A percentile compares a stretch with the other conserved stretches of the same genome.
phyloP scores from a whole-genome alignment of 108 stramenopile genomes.

The Schizochytrium sp. region DNA sequence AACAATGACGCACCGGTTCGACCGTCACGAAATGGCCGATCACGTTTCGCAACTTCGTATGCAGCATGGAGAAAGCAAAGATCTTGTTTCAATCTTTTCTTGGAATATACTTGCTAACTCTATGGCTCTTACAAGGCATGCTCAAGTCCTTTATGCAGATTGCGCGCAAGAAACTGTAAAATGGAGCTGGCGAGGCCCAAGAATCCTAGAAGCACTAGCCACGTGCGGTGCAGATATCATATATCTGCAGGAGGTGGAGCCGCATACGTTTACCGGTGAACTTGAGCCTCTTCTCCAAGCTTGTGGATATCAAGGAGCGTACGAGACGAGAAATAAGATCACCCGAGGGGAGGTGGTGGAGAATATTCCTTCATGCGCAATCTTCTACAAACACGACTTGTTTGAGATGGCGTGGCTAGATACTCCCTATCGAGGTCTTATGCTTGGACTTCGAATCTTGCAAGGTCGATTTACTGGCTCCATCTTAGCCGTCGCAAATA shows the following conservation, averaged over 20 bases:
- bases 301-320: not conserved
- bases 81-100: not conserved
- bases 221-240: not conserved
- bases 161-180: not conserved
- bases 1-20: too few species aligned
- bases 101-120: conserved; percentile 40
- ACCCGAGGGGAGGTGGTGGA: not conserved
- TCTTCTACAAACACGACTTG: not conserved
- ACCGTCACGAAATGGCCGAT: too few species aligned
- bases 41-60: too few species aligned
- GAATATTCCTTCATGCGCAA: conserved; percentile 3
- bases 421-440: not conserved
- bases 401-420: conserved; percentile 13
- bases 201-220: not conserved
- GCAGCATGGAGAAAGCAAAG: not conserved
- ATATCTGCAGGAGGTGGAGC: conserved; percentile 8
- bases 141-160: not conserved
- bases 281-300: conserved; percentile 25
- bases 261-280: not conserved
- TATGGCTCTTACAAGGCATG: not conserved
- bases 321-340: not conserved
- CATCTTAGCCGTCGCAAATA: conserved; percentile 1
- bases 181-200: not conserved
- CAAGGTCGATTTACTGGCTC: not conserved
- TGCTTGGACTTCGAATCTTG: not conserved